These are phyloP conservation scores for Suillus hirtellus DNA, from an alignment of 768 basidiomycete genomes.

Conservation along the genomic window DNA sequence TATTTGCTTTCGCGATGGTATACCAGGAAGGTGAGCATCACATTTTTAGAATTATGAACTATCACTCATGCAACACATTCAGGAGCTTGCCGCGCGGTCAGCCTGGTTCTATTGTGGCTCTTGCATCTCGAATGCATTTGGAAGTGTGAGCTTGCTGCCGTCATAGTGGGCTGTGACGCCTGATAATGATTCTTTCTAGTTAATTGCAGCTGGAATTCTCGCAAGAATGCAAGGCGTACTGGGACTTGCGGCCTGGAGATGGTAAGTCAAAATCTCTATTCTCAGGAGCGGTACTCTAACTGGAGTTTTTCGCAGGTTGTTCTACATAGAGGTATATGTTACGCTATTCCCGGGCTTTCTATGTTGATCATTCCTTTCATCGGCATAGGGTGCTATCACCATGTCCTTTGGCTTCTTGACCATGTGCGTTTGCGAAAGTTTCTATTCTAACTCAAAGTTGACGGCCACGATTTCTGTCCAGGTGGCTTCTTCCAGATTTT, in stretches of 20 bases:
- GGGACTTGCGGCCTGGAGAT: slow-evolving; percentile 72
- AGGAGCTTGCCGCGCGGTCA: slow-evolving; percentile 66
- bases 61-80: background rate
- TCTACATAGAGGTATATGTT: slow-evolving; percentile 60
- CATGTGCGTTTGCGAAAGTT: slow-evolving; percentile 37
- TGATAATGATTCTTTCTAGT: slow-evolving; percentile 31
- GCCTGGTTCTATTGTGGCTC: slow-evolving; percentile 61
- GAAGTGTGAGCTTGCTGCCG: slow-evolving; percentile 44
- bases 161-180: background rate
- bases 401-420: slow-evolving; percentile 55
- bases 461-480: slow-evolving; percentile 21
- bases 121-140: slow-evolving; percentile 67
- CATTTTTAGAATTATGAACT: background rate
- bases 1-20: slow-evolving; percentile 56
- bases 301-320: slow-evolving; percentile 46
- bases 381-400: slow-evolving; percentile 57
- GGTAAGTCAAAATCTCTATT: slow-evolving; percentile 37
- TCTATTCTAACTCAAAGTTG: background rate
- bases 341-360: background rate
- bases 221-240: slow-evolving; percentile 64
- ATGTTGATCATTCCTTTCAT: background rate
- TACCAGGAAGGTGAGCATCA: slow-evolving; percentile 37
- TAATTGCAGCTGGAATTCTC: slow-evolving; percentile 77
- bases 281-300: background rate
- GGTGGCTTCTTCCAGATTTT: slow-evolving; percentile 61